Percentiles rank a stretch among this genome's conserved stretches.
These are phyloP conservation scores for Termitomyces sp. DNA, from an alignment of 768 basidiomycete species.

Conservation along the genomic window DNA sequence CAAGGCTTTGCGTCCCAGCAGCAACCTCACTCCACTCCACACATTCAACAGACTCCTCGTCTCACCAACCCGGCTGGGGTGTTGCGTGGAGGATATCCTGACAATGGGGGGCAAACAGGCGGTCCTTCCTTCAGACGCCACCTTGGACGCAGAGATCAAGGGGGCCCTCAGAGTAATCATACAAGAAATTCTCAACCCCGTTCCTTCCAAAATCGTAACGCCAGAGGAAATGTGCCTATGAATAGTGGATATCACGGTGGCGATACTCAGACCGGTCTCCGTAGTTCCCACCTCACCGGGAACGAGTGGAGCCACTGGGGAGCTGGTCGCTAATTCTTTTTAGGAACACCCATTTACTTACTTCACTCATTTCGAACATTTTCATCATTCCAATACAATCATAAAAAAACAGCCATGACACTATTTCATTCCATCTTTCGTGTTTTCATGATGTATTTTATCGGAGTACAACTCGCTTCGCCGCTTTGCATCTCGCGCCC, in stretches of 20 bases:
- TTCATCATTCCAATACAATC: slow-evolving; percentile 7
- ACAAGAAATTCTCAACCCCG: slow-evolving; percentile 19
- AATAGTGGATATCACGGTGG: slow-evolving; percentile 18
- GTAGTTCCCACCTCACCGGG: slow-evolving; percentile 14
- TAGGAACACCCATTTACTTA: slow-evolving; percentile 2
- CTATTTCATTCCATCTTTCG: slow-evolving; percentile 14
- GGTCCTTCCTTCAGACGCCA: slow-evolving; percentile 19
- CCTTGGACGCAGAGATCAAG: slow-evolving; percentile 23
- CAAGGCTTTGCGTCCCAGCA: slow-evolving; percentile 17
- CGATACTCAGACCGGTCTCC: slow-evolving; percentile 16
- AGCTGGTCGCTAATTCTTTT: slow-evolving; percentile 17
- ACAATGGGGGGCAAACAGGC: slow-evolving; percentile 12
- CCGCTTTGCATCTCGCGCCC: slow-evolving; percentile 4
- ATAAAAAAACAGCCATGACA: slow-evolving; percentile 4
- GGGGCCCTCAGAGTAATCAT: slow-evolving; percentile 16
- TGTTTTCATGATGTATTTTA: slow-evolving; percentile 10
- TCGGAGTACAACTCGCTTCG: slow-evolving; percentile 1
- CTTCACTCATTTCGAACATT: slow-evolving; percentile 7
- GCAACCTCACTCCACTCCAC: slow-evolving; percentile 11
- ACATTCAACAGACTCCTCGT: slow-evolving; percentile 10
- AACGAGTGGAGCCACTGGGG: slow-evolving; percentile 32
- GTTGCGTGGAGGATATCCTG: slow-evolving; percentile 18
- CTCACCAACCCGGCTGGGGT: slow-evolving; percentile 4
- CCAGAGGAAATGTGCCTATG: slow-evolving; percentile 19
- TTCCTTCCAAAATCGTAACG: slow-evolving; percentile 21